Conservation (phyloP, 257 asterid genomes). For the Orobanche coerulescens region DNA sequence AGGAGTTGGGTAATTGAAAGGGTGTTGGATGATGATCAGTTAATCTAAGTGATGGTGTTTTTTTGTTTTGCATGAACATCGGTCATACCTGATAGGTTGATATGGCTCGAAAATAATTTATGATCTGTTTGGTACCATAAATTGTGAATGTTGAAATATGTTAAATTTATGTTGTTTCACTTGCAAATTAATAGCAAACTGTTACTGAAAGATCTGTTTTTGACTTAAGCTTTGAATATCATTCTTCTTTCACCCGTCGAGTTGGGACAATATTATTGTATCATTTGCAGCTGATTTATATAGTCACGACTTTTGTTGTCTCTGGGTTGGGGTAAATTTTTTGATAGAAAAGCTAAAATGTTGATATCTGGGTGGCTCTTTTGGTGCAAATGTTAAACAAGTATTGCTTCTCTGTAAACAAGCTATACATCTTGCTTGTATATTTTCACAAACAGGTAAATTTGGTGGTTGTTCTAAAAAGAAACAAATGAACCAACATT, state of each 20-base stretch:
- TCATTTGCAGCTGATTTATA: conserved; percentile 1
- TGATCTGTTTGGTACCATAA: neutral
- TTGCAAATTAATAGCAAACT: neutral
- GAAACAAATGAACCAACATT: neutral
- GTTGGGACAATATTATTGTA: neutral
- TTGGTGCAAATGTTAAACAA: conserved; percentile 2
- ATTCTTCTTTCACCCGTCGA: neutral
- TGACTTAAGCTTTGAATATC: neutral
- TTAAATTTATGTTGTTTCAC: neutral
- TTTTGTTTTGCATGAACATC: conserved; percentile 2
- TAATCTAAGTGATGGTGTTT: neutral
- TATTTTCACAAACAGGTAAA: conserved; percentile 7
- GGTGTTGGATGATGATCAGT: neutral
- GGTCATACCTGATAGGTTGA: neutral
- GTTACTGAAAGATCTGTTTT: neutral
- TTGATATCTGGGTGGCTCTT: neutral
- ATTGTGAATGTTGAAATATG: conserved; percentile 12
- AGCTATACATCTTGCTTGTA: neutral
- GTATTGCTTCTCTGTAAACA: neutral
- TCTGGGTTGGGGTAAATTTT: neutral
- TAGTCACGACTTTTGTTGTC: neutral
- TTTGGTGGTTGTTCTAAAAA: neutral
- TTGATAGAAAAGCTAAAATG: neutral
- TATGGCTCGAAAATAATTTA: neutral
- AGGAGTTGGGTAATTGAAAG: neutral